Evolutionary conservation across 2,329 filamentous ascomycete species (phyloP), one percentile per base, ranked within the genome.

Genomic region (Mariannaea elegans): DNA sequence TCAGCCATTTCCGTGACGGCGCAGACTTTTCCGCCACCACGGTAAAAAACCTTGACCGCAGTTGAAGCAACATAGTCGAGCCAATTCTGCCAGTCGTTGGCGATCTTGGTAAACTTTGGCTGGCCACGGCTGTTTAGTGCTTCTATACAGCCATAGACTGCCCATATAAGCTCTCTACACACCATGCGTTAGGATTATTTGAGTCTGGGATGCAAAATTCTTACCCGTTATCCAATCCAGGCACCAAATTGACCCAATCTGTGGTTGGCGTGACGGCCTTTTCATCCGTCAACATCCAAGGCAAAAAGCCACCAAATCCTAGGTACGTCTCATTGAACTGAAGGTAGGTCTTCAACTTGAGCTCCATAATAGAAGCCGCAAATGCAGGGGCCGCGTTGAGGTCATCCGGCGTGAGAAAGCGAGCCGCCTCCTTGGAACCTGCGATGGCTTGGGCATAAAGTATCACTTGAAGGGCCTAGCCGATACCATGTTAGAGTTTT

Each of bases 401-500:
- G 14, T 75, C 55, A 7, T 72, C 53, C 0, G 77, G 77, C 2
- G 75, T 74, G 24, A 80, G 63, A 56, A 79, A 79, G 16, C 72
- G 72, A 7, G 77, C 78, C 3, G 78, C 79, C 44, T 76, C 68
- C 5, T 62, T 62, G 1, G 73, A 75, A 0, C 78, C 78, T 3
- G 73, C 64, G 24, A 81, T 72, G 23, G 76, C 77, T 41, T 78
- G 77, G 0, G 78, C 69, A 46, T 80, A 79, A 4, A 80, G 69
- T 76, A 80, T 80, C 14, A 81, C 73, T 62, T 80, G 78, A 1
- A 80, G 71, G 5, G 77, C 71, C 77, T 78, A 3, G 2, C 18
- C 3, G 8, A 19, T 24, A 42, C 7, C 19, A 2, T 5, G 18
- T 21, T n/a, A 31, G 38, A 23, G 3, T 47, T 41, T 16, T 21